phyloP scores from a whole-genome alignment of 768 basidiomycete genomes.

The Amanita rimosa region DNA sequence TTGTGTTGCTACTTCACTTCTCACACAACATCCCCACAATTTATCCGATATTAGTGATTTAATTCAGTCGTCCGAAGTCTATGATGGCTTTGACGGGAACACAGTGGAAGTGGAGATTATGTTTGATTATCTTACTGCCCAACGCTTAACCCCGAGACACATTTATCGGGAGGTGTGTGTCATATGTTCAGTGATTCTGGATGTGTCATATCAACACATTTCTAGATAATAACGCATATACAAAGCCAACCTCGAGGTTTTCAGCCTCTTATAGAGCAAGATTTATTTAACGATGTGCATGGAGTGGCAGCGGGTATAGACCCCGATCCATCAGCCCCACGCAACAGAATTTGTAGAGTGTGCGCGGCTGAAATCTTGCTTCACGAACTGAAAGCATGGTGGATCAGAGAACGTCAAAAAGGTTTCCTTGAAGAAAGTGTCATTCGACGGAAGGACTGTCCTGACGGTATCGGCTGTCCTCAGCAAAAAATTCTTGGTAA shows the following conservation, averaged over 20 bases:
- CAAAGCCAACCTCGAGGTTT: constrained; percentile 54
- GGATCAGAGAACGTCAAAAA: constrained; percentile 67
- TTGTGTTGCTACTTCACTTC: constrained; percentile 49
- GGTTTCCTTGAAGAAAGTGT: constrained; percentile 48
- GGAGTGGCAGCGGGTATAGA: constrained; percentile 43
- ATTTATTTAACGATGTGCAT: constrained; percentile 63
- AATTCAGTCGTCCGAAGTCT: constrained; percentile 65
- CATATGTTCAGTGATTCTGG: neutral
- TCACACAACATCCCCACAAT: constrained; percentile 56
- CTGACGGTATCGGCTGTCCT: constrained; percentile 44
- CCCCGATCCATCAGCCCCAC: constrained; percentile 45
- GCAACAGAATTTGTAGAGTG: constrained; percentile 51
- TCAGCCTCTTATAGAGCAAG: constrained; percentile 52
- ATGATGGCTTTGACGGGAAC: constrained; percentile 73
- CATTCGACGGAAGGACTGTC: constrained; percentile 57
- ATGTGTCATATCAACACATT: neutral
- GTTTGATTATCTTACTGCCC: constrained; percentile 65
- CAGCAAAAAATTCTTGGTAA: constrained; percentile 59
- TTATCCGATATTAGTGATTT: constrained; percentile 62
- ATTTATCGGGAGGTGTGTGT: constrained; percentile 69
- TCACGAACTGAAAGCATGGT: constrained; percentile 74
- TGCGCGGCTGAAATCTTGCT: constrained; percentile 70
- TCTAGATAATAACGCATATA: constrained; percentile 51
- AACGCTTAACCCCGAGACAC: constrained; percentile 51
- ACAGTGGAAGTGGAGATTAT: constrained; percentile 75